Percentiles rank a stretch among this genome's conserved stretches.
phyloP scores from a whole-genome alignment of 345 rosid genomes.

The Melaleuca quinquenervia region DNA sequence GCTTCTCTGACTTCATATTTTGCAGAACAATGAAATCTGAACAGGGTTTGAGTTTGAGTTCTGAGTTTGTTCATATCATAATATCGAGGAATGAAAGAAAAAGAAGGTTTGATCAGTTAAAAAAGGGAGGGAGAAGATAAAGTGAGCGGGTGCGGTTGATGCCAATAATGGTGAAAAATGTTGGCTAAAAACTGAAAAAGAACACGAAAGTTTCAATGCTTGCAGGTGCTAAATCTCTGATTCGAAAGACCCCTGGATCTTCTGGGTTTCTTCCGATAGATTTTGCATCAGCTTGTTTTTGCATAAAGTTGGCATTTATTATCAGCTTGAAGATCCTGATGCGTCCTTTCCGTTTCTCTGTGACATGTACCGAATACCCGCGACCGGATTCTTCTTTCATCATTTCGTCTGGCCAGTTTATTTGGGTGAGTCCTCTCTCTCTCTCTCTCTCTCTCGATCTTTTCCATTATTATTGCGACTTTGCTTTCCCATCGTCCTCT shows the following conservation, averaged over 20 bases:
- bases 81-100: background rate
- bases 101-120: background rate
- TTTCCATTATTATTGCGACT: background rate
- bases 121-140: background rate
- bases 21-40: background rate
- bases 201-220: background rate
- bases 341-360: background rate
- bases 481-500: background rate
- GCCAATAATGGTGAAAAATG: background rate
- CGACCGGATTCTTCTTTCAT: background rate
- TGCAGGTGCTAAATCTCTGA: background rate
- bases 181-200: background rate
- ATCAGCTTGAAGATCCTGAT: background rate
- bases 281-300: background rate
- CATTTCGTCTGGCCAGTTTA: conserved; percentile 10
- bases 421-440: conserved; percentile 4
- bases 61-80: background rate
- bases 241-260: background rate
- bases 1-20: background rate
- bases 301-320: background rate
- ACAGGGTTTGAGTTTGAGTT: background rate
- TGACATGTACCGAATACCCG: background rate
- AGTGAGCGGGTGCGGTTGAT: background rate
- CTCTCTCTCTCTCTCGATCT: background rate
- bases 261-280: background rate